Conservation (phyloP, 495 filamentous ascomycete genomes). For the Aspergillus funiculosus region DNA sequence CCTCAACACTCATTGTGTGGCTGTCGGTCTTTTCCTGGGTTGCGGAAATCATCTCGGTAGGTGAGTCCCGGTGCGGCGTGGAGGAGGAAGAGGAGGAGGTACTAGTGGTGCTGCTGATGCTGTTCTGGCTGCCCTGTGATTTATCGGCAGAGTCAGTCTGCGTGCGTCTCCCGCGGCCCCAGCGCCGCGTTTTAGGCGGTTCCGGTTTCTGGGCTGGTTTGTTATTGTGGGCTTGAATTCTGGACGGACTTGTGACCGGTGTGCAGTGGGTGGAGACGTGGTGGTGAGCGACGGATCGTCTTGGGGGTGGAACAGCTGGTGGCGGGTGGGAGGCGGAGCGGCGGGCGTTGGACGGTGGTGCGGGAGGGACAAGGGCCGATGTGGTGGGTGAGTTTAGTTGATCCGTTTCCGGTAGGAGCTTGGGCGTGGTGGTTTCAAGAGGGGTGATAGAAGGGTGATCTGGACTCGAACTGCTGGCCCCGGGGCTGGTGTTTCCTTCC, state of each 20-base stretch:
- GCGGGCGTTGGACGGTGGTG: slow-evolving; percentile 21
- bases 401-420: slow-evolving; percentile 6
- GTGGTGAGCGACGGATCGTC: slow-evolving; percentile 29
- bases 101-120: background rate
- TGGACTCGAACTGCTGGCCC: slow-evolving; percentile 5
- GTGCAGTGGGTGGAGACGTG: slow-evolving; percentile 25
- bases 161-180: slow-evolving; percentile 29
- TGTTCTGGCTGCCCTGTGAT: background rate
- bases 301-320: slow-evolving; percentile 37
- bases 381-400: slow-evolving; percentile 28
- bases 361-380: slow-evolving; percentile 23
- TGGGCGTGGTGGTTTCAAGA: slow-evolving; percentile 8
- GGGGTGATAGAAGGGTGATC: slow-evolving; percentile 18
- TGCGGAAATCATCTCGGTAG: background rate
- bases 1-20: slow-evolving; percentile 18
- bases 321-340: slow-evolving; percentile 39
- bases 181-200: slow-evolving; percentile 38
- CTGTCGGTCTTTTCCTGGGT: background rate
- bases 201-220: slow-evolving; percentile 33
- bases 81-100: background rate
- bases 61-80: background rate
- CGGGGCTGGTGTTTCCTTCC: slow-evolving; percentile 19
- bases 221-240: slow-evolving; percentile 1
- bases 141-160: slow-evolving; percentile 22
- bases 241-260: slow-evolving; percentile 18